Percentiles rank a stretch among this genome's conserved stretches.
Conservation (phyloP, 2,329 filamentous ascomycete genomes). For the Knoxdaviesia proteae region DNA sequence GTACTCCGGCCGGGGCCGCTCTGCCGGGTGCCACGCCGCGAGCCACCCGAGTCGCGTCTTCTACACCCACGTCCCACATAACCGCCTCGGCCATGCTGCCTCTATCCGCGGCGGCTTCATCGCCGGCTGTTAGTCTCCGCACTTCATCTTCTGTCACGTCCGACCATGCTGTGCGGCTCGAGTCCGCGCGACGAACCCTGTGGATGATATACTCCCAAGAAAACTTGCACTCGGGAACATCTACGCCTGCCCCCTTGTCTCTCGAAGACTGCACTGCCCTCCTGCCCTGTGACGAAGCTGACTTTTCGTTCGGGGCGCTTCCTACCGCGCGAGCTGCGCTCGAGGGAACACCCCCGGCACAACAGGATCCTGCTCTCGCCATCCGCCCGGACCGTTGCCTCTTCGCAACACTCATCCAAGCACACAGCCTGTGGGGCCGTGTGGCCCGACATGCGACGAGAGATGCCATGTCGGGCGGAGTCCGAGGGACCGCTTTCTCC, state of each 20-base stretch:
- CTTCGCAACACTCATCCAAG: slow-evolving; percentile 16
- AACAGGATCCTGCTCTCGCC: slow-evolving; percentile 8
- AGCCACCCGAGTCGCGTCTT: too few species aligned
- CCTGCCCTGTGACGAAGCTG: slow-evolving; percentile 15
- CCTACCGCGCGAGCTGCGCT: slow-evolving; percentile 13
- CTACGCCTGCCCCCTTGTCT: slow-evolving; percentile 13
- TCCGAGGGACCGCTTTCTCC: not conserved
- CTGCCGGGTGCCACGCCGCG: slow-evolving; percentile 4
- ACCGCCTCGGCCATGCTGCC: slow-evolving; percentile 5
- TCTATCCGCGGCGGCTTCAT: too few species aligned
- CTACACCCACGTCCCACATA: too few species aligned
- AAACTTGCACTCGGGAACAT: slow-evolving; percentile 15
- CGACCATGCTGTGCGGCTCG: slow-evolving; percentile 12
- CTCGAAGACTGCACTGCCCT: slow-evolving; percentile 14
- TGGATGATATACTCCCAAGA: slow-evolving; percentile 17
- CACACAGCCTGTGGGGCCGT: slow-evolving; percentile 16
- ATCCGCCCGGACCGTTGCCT: slow-evolving; percentile 11
- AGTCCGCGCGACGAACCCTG: slow-evolving; percentile 15
- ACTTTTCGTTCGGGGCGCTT: slow-evolving; percentile 15
- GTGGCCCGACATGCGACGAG: slow-evolving; percentile 12
- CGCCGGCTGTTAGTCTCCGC: too few species aligned
- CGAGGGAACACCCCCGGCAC: slow-evolving; percentile 11
- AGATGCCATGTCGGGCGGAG: slow-evolving; percentile 1
- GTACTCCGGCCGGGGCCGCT: not conserved
- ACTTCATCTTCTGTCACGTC: too few species aligned